Percentiles rank a stretch among this genome's conserved stretches.
Conservation (phyloP, 2,329 filamentous ascomycete genomes). For the Annulohypoxylon truncatum region DNA sequence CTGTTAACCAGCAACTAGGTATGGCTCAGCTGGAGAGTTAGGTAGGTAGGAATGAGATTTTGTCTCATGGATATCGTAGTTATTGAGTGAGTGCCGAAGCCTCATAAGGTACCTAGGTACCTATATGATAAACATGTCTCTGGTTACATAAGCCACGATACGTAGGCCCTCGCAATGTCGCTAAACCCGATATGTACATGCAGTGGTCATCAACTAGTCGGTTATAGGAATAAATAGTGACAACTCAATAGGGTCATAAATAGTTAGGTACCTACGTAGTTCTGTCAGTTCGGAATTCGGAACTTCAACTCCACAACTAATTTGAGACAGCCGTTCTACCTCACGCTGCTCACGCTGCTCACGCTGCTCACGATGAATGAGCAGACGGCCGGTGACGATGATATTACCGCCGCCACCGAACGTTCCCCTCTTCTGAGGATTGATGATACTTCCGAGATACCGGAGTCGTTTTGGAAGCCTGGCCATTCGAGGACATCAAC, state of each 20-base stretch:
- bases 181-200: too few species aligned
- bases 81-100: too few species aligned
- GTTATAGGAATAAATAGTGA: not conserved
- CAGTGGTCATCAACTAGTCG: not conserved
- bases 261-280: not conserved
- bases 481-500: constrained; percentile 28
- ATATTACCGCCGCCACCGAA: constrained; percentile 22
- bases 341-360: too few species aligned
- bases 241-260: not conserved
- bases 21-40: too few species aligned
- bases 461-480: constrained; percentile 22
- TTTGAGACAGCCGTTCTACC: not conserved
- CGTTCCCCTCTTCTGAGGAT: constrained; percentile 26
- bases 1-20: too few species aligned
- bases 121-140: not conserved
- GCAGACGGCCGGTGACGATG: constrained; percentile 17
- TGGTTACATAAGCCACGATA: not conserved
- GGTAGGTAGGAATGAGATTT: too few species aligned
- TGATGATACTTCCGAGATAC: not conserved
- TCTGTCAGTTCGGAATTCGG: not conserved
- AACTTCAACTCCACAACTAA: constrained; percentile 2
- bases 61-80: too few species aligned
- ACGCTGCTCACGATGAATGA: constrained; percentile 34
- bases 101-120: too few species aligned
- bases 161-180: too few species aligned